Evolutionary conservation across 352 stramenopile species (phyloP).

Genomic region (Globisporangium polare): DNA sequence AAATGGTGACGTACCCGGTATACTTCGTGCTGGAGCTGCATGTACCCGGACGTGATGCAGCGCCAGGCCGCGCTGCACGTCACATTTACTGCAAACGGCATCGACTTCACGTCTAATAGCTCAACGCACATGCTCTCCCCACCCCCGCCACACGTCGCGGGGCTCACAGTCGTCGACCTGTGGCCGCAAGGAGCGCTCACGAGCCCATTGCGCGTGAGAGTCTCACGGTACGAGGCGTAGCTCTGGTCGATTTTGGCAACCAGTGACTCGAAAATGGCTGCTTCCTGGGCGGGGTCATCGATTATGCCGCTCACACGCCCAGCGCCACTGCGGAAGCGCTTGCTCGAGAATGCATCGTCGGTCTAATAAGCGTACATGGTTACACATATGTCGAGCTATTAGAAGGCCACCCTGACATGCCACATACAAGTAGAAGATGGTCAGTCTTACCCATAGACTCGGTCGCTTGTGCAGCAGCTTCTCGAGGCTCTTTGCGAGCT

Average conservation of each 20-base stretch:
- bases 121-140: constrained; percentile 17
- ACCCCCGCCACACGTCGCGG: not conserved
- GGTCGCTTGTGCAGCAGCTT: constrained; percentile 9
- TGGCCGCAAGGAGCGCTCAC: not conserved
- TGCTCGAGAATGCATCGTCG: not conserved
- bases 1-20: constrained; percentile 24
- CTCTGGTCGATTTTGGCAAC: constrained; percentile 6
- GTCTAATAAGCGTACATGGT: constrained; percentile 1
- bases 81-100: constrained; percentile 20
- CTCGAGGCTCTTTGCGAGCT: constrained; percentile 9
- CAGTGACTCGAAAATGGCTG: not conserved
- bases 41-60: constrained; percentile 28
- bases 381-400: not conserved
- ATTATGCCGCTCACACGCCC: not conserved
- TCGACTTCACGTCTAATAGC: constrained; percentile 18
- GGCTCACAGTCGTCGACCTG: not conserved
- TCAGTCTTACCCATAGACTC: constrained; percentile 13
- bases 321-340: not conserved
- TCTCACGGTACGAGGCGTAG: constrained; percentile 3
- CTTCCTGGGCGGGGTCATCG: constrained; percentile 2
- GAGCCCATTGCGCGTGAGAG: not conserved
- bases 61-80: constrained; percentile 21
- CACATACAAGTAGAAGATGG: not conserved
- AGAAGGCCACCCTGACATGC: not conserved
- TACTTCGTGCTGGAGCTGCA: constrained; percentile 28